Evolutionary conservation across 306 rosid genomes (phyloP).

Genomic region (Gastrolobium villosum): DNA sequence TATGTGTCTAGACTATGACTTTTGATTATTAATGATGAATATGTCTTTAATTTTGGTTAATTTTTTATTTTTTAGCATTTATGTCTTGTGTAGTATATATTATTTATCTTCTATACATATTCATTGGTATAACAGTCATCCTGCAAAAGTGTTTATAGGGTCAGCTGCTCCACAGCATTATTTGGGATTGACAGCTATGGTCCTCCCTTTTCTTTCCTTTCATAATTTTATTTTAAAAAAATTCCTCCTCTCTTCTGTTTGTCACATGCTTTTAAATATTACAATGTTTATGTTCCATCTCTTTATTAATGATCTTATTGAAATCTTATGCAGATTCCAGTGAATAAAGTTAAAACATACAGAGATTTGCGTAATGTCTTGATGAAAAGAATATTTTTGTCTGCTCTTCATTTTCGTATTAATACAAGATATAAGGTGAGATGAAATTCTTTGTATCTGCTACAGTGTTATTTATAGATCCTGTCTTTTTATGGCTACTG

Average conservation of each 20-base stretch:
- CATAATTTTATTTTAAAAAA: constrained; percentile 11
- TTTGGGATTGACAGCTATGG: background rate
- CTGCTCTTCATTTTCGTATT: constrained; percentile 97
- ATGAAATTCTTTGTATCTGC: constrained; percentile 32
- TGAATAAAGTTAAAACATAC: constrained; percentile 84
- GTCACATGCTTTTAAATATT: constrained; percentile 26
- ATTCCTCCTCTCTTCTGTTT: background rate
- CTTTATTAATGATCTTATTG: constrained; percentile 24
- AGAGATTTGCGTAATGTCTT: constrained; percentile 91
- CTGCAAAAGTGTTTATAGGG: background rate
- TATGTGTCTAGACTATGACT: background rate
- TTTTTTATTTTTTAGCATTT: background rate
- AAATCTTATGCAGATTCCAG: constrained; percentile 84
- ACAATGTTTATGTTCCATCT: background rate
- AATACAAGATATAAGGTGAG: constrained; percentile 97
- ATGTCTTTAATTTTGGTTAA: background rate
- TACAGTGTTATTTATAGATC: constrained; percentile 16
- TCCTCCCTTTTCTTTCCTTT: constrained; percentile 36
- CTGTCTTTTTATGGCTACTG: constrained; percentile 12
- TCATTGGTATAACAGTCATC: background rate
- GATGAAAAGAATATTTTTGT: constrained; percentile 98
- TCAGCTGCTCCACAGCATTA: background rate
- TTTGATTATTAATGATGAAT: background rate
- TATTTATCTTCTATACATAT: background rate
- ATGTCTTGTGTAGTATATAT: background rate